These are phyloP conservation scores for Aspergillus unguis DNA, from an alignment of 2,329 filamentous ascomycete species.

Conservation along the genomic window DNA sequence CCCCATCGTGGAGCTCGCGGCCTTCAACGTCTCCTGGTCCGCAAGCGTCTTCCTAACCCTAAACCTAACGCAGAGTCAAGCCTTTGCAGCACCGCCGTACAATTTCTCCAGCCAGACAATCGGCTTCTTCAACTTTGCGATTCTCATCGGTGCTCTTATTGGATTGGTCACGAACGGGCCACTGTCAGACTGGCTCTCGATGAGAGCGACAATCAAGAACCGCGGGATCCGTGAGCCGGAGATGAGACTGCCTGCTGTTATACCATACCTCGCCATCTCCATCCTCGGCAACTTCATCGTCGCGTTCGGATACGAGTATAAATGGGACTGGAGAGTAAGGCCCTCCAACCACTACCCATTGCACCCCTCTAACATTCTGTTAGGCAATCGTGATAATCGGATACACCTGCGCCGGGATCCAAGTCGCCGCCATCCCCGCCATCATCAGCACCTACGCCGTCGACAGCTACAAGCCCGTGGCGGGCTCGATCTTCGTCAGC, in stretches of 20 bases:
- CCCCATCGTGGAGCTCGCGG: constrained; percentile 61
- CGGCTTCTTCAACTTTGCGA: constrained; percentile 57
- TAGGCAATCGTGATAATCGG: constrained; percentile 56
- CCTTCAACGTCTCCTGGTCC: constrained; percentile 61
- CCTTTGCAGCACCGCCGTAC: constrained; percentile 55
- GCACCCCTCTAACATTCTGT: too few species aligned
- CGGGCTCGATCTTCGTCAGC: constrained; percentile 57
- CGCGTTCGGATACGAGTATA: constrained; percentile 51
- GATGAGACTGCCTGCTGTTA: constrained; percentile 56
- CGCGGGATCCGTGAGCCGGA: constrained; percentile 56
- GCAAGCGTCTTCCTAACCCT: constrained; percentile 57
- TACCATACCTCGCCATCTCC: constrained; percentile 57
- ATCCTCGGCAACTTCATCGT: constrained; percentile 58
- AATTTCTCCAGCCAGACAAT: constrained; percentile 50
- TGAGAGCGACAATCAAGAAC: constrained; percentile 52
- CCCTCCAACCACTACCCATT: constrained; percentile 6
- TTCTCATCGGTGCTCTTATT: constrained; percentile 53
- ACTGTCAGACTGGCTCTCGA: constrained; percentile 56
- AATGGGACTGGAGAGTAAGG: constrained; percentile 52
- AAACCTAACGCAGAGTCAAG: constrained; percentile 59
- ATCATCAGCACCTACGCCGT: constrained; percentile 59
- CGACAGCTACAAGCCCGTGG: constrained; percentile 63
- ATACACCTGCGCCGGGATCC: constrained; percentile 55
- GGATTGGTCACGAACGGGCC: constrained; percentile 56
- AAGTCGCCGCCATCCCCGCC: constrained; percentile 59